Evolutionary conservation across 2,329 filamentous ascomycete genomes (phyloP).

Genomic region (Colletotrichum tanaceti): DNA sequence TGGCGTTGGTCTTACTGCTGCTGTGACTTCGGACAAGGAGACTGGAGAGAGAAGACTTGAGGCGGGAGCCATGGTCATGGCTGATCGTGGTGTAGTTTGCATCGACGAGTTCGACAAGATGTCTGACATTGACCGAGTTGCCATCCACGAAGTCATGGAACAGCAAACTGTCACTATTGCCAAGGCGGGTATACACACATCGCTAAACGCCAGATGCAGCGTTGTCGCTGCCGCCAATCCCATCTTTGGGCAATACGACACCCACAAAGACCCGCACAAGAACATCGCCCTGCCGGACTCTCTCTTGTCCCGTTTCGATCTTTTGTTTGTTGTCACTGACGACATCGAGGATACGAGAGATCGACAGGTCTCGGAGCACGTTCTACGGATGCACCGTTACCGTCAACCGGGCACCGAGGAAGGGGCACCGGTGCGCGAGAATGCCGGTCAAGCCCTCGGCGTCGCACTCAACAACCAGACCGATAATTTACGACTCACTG

Average conservation of each 20-base stretch:
- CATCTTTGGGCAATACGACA: constrained; percentile 97
- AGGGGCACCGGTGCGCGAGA: constrained; percentile 92
- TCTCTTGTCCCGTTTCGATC: constrained; percentile 96
- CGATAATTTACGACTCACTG: constrained; percentile 78
- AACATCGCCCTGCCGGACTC: constrained; percentile 98
- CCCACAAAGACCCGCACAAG: constrained; percentile 97
- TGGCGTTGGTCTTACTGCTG: constrained; percentile 95
- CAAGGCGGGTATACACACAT: constrained; percentile 98
- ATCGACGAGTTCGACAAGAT: constrained; percentile 99
- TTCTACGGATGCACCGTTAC: constrained; percentile 96
- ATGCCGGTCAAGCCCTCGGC: constrained; percentile 83
- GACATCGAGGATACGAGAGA: constrained; percentile 96
- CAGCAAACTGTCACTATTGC: constrained; percentile 99
- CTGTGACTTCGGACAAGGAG: constrained; percentile 96
- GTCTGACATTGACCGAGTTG: constrained; percentile 97
- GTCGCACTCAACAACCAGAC: constrained; percentile 85
- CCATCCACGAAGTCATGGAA: constrained; percentile 99
- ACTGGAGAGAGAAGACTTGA: constrained; percentile 95
- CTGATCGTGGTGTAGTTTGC: constrained; percentile 95
- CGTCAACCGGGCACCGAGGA: constrained; percentile 93
- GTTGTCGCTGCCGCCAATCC: constrained; percentile 97
- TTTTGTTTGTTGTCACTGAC: constrained; percentile 96
- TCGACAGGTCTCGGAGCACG: constrained; percentile 92
- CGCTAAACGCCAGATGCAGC: constrained; percentile 94
- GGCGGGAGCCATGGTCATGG: constrained; percentile 98